phyloP scores from a whole-genome alignment of 768 basidiomycete genomes.

The Amanita jacksonii region DNA sequence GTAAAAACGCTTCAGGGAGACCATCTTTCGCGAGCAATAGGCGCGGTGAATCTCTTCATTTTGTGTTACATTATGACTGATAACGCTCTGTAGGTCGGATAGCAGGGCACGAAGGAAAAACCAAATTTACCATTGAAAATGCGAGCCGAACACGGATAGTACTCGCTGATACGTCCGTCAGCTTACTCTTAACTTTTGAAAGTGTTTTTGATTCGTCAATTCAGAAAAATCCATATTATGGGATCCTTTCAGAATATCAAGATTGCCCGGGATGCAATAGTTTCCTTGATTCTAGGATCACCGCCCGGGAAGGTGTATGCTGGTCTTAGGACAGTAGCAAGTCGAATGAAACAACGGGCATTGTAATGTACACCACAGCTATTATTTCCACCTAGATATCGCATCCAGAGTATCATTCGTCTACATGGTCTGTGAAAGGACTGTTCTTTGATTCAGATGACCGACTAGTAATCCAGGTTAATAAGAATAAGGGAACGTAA shows the following conservation, averaged over 20 bases:
- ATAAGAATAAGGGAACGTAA: too few species aligned
- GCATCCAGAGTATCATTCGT: too few species aligned
- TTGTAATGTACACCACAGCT: slow-evolving; percentile 28
- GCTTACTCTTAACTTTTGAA: background rate
- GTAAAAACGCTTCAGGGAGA: slow-evolving; percentile 98
- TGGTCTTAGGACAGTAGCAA: slow-evolving; percentile 82
- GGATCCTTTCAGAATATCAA: slow-evolving; percentile 99
- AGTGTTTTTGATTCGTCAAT: background rate
- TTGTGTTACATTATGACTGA: background rate
- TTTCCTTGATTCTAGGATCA: slow-evolving; percentile 89
- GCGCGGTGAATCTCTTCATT: slow-evolving; percentile 25
- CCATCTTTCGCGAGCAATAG: slow-evolving; percentile 96
- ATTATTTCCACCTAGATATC: background rate
- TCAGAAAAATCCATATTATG: slow-evolving; percentile 94
- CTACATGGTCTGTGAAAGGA: too few species aligned
- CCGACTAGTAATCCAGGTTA: too few species aligned
- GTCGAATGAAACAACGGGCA: slow-evolving; percentile 88
- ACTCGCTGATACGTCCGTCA: slow-evolving; percentile 87
- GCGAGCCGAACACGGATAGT: slow-evolving; percentile 96
- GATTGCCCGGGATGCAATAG: slow-evolving; percentile 91
- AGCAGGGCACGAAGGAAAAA: slow-evolving; percentile 97
- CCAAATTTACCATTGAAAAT: slow-evolving; percentile 98
- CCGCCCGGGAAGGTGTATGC: slow-evolving; percentile 94
- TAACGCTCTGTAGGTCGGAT: slow-evolving; percentile 62
- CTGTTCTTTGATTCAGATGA: too few species aligned